These are phyloP conservation scores for Puya raimondii DNA, from an alignment of 176 grass and related monocot genomes.

Conservation along the genomic window DNA sequence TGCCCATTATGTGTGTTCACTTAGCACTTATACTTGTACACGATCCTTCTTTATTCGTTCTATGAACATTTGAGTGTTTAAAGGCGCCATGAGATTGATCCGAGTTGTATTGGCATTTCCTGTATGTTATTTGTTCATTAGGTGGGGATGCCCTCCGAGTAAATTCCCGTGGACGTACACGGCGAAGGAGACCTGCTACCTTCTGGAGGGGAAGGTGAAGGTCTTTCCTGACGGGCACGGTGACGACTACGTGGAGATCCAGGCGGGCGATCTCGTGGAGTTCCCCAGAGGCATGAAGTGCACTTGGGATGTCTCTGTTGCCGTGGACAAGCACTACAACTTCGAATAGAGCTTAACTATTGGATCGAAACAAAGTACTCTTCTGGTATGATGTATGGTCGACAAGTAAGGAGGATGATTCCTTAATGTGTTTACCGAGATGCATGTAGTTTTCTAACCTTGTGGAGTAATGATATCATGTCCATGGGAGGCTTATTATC, in stretches of 20 bases:
- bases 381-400: neutral
- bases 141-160: conserved; percentile 83
- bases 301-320: conserved; percentile 85
- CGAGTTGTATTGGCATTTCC: neutral
- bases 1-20: too few relatives aligned
- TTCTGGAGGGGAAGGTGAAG: conserved; percentile 95
- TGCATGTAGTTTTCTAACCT: neutral
- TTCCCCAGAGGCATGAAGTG: conserved; percentile 95
- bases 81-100: neutral
- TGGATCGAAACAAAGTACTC: neutral
- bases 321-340: conserved; percentile 90
- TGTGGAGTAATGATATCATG: too few relatives aligned
- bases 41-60: too few relatives aligned
- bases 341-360: conserved; percentile 52
- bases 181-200: conserved; percentile 91
- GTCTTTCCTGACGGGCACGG: conserved; percentile 83
- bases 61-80: too few relatives aligned
- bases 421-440: neutral
- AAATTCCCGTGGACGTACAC: conserved; percentile 91
- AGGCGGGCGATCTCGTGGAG: conserved; percentile 77
- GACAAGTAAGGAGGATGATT: neutral
- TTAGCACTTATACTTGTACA: too few relatives aligned
- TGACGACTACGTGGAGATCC: conserved; percentile 78
- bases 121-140: conserved; percentile 1
- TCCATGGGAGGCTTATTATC: too few relatives aligned